Conservation (phyloP, 176 grass and related monocot genomes). For the Alopecurus myosuroides region DNA sequence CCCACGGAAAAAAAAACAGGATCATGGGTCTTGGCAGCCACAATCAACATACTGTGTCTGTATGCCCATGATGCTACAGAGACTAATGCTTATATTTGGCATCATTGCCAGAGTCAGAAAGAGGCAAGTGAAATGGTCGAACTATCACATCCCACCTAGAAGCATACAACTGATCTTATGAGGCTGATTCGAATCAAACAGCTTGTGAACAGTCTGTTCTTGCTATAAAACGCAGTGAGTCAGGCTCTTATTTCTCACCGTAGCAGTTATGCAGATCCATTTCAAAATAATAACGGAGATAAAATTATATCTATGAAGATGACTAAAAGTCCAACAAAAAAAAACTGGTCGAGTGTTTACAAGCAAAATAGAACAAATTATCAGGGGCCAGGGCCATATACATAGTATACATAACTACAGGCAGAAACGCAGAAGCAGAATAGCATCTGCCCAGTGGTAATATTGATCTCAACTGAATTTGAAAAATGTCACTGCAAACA, state of each 20-base stretch:
- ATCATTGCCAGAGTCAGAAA: not conserved
- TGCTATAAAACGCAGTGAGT: not conserved
- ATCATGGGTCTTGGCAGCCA: not conserved
- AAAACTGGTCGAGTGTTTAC: not conserved
- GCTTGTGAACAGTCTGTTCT: not conserved
- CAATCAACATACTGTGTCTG: not conserved
- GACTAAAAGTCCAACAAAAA: not conserved
- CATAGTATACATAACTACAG: not conserved
- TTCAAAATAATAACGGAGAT: not conserved
- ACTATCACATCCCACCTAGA: not conserved
- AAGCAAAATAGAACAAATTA: not conserved
- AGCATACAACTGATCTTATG: not conserved
- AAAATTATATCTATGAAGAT: not conserved
- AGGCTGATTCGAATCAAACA: not conserved
- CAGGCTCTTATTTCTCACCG: not conserved
- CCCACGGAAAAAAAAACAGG: not conserved
- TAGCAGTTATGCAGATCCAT: not conserved
- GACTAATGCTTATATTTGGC: not conserved
- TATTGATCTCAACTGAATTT: not conserved
- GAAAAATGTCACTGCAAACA: not conserved
- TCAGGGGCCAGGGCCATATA: not conserved
- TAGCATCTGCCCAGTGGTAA: not conserved
- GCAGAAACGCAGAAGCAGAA: not conserved
- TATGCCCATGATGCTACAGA: not conserved
- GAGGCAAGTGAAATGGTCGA: not conserved